Evolutionary conservation across 2,329 filamentous ascomycete genomes (phyloP).

Genomic region (Raffaelea arxii): DNA sequence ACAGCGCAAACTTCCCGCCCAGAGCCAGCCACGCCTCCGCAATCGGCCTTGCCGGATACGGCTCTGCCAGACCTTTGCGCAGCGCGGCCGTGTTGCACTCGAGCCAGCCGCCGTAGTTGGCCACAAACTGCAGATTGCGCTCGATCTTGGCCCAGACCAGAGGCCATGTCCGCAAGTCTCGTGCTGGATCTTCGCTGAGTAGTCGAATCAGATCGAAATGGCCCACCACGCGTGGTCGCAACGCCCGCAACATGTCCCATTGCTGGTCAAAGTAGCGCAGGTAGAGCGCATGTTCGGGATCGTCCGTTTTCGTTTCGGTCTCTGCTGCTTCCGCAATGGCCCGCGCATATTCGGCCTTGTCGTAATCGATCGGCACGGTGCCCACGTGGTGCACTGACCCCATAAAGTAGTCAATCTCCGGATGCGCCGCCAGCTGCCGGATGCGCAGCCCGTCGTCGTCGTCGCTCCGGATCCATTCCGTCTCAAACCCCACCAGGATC

Average conservation of each 20-base stretch:
- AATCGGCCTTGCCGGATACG: conserved; percentile 74
- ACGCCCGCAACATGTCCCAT: conserved; percentile 62
- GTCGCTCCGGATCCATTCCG: conserved; percentile 76
- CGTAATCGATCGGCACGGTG: conserved; percentile 80
- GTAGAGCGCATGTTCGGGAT: conserved; percentile 63
- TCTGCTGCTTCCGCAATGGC: conserved; percentile 33
- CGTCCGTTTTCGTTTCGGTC: conserved; percentile 28
- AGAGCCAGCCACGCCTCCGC: conserved; percentile 65
- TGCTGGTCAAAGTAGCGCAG: conserved; percentile 85
- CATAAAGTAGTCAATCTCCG: conserved; percentile 67
- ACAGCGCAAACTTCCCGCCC: conserved; percentile 78
- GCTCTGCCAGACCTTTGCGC: conserved; percentile 82
- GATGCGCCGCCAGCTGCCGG: conserved; percentile 40
- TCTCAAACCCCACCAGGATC: conserved; percentile 83
- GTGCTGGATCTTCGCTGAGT: conserved; percentile 58
- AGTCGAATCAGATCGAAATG: conserved; percentile 91
- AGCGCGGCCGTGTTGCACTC: conserved; percentile 85
- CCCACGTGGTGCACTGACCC: conserved; percentile 88
- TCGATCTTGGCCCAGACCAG: conserved; percentile 64
- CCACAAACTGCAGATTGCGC: conserved; percentile 65
- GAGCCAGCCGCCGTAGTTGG: conserved; percentile 67
- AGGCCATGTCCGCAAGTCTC: conserved; percentile 38
- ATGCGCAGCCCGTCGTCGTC: conserved; percentile 54
- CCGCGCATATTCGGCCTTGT: conserved; percentile 53
- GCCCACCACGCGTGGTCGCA: conserved; percentile 72